Base-by-base conservation (phyloP, 345 rosid species). In the Aquilaria yunnanensis region DNA sequence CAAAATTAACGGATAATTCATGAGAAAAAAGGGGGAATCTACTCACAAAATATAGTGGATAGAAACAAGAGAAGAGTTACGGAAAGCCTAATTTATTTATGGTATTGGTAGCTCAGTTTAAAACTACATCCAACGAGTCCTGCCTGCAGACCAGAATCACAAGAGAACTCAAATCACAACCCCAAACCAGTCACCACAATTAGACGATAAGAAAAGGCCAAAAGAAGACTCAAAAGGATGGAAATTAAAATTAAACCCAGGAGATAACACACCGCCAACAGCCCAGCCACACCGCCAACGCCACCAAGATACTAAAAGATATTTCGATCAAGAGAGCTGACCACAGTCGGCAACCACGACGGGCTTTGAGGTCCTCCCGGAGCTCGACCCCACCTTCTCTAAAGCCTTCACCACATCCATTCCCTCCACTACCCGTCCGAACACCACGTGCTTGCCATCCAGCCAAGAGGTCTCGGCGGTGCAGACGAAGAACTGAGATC, bases 361-460 rank as follows among this genome's bases (percentile, higher is more conserved):
- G 2, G 80, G 66, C 83, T 72, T 85, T 0, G 87, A 70, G 0
- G 88, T 72, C 77, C 74, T 82, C 3, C 96, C 90, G n/a, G 63
- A 62, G 34, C 72, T 33, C 0, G 96, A 82, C 3, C 92, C 96
- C 2, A 84, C 90, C 69, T 82, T 90, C 86, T 90, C 96, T 0
- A 78, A 23, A 0, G 73, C 80, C 67, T 67, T 77, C 9, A 90
- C 83, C 0, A 83, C 86, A 41, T 86, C 86, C 68, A 90, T 1
- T 0, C 97, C 93, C 57, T 84, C 88, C 12, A 84, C 82, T 0
- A 88, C 81, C 52, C 77, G 82, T 0, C 97, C 93, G 29, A 84
- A 90, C 72, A 88, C 97, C 0, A 90, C 97, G 53, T 90, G 97
- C 72, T 85, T 88, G 2, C 89, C 89, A 3, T 86, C 84, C 0